Conservation (phyloP, 768 basidiomycete species). For the Pisolithus orientalis region DNA sequence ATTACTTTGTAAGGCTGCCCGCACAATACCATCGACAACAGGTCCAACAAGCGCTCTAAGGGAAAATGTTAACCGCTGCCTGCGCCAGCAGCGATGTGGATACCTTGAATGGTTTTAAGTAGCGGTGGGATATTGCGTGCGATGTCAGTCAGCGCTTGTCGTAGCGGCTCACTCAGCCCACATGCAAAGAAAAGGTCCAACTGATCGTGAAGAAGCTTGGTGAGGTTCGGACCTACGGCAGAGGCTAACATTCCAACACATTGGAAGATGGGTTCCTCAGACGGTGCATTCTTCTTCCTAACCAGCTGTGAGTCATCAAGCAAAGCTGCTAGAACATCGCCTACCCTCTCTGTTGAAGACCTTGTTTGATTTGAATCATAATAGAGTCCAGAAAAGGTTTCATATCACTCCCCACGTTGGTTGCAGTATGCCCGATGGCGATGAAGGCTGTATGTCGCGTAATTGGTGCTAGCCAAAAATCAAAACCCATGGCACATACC, state of each 20-base stretch:
- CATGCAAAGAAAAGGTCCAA: slow-evolving; percentile 95
- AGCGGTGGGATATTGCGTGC: slow-evolving; percentile 85
- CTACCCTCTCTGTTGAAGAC: slow-evolving; percentile 83
- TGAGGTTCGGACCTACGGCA: slow-evolving; percentile 93
- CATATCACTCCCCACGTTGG: slow-evolving; percentile 90
- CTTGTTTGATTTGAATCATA: slow-evolving; percentile 82
- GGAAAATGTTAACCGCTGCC: neutral
- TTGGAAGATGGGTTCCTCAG: slow-evolving; percentile 95
- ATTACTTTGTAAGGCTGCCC: slow-evolving; percentile 84
- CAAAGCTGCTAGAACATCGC: slow-evolving; percentile 10
- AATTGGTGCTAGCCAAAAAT: neutral
- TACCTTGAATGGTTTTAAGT: slow-evolving; percentile 88
- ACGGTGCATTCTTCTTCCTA: slow-evolving; percentile 84
- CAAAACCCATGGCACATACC: slow-evolving; percentile 38
- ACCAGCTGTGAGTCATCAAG: slow-evolving; percentile 1
- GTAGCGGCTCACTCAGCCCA: slow-evolving; percentile 85
- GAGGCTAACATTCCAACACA: slow-evolving; percentile 95
- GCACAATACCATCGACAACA: slow-evolving; percentile 72
- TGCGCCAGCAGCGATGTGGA: neutral
- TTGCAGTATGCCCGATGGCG: slow-evolving; percentile 93
- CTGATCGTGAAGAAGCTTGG: slow-evolving; percentile 92
- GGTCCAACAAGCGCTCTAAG: slow-evolving; percentile 82
- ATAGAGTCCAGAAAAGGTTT: slow-evolving; percentile 91
- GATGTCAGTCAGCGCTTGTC: slow-evolving; percentile 78
- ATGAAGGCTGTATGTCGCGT: slow-evolving; percentile 63